Evolutionary conservation across 306 rosid genomes (phyloP), one percentile per base, ranked within the genome.

Genomic region (Prosopis cineraria): DNA sequence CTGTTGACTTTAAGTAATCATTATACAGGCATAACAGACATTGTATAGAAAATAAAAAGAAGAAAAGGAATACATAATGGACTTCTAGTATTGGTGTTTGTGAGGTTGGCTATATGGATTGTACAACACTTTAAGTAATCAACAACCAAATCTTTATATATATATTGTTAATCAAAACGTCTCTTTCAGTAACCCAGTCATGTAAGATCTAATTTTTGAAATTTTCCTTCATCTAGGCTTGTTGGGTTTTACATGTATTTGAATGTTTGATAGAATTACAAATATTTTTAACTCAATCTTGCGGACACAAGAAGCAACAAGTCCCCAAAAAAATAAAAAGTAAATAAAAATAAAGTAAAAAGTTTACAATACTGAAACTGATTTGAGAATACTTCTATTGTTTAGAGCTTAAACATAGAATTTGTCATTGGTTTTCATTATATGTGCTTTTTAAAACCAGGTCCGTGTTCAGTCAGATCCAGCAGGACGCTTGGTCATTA

Each of bases 401-500:
- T 40, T 6, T 25, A 20, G 14, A 14, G 58, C 41, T 29, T 17
- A 45, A 19, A 19, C 39, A 31, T 70, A 48, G 47, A 22, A 72
- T 56, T 37, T 37, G 19, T 74, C 56, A 39, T 13, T 68, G 17
- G 36, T 68, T 29, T 40, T 76, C 69, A 59, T 52, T 27, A 6
- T 80, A 31, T 69, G 27, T 66, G 22, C 68, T 58, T 75, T 81
- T 27, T 22, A n/a, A 56, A 78, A 70, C 72, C 77, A 96, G 99
- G 98, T 96, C 73, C 98, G 96, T 12, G 99, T 96, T 52, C 99
- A 96, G 80, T 91, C 99, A 62, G 99, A 96, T 78, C 97, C 99
- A 4, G 93, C 93, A 1, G 99, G 98, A 67, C 96, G 97, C 40
- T 81, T 96, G 68, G 99, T 96, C 56, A 90, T 96, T 74, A 93